Evolutionary conservation across 768 basidiomycete species (phyloP).

Genomic region (Mycena chlorophos): DNA sequence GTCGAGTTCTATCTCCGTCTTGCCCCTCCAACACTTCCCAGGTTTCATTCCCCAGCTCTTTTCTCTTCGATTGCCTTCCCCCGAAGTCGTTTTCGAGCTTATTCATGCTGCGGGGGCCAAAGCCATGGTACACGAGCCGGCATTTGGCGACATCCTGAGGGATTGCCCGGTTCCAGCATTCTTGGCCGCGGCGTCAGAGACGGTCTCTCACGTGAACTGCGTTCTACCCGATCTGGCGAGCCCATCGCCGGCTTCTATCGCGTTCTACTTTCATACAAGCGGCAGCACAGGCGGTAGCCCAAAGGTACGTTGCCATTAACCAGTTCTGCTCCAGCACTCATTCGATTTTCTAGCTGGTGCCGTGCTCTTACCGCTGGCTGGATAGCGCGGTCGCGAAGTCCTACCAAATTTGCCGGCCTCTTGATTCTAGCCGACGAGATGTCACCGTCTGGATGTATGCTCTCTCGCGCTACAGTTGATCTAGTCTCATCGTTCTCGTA

Average conservation of each 20-base stretch:
- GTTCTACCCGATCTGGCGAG: conserved; percentile 42
- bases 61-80: conserved; percentile 57
- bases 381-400: conserved; percentile 49
- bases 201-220: conserved; percentile 27
- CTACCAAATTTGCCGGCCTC: conserved; percentile 42
- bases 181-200: conserved; percentile 33
- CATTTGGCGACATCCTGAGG: conserved; percentile 39
- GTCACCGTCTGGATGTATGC: conserved; percentile 64
- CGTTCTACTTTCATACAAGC: conserved; percentile 66
- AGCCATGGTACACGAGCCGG: conserved; percentile 56
- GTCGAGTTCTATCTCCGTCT: not conserved
- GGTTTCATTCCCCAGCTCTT: conserved; percentile 67
- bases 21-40: not conserved
- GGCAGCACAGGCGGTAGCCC: conserved; percentile 68
- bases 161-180: conserved; percentile 46
- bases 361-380: conserved; percentile 58
- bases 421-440: conserved; percentile 46
- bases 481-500: conserved; percentile 30
- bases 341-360: conserved; percentile 41
- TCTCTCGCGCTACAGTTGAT: conserved; percentile 26
- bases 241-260: conserved; percentile 31
- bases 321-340: not conserved
- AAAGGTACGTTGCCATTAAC: conserved; percentile 31
- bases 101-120: conserved; percentile 53
- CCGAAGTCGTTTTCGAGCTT: conserved; percentile 62